These are phyloP conservation scores for Verticillium zaregamsianum DNA, from an alignment of 2,329 filamentous ascomycete genomes.

Conservation along the genomic window DNA sequence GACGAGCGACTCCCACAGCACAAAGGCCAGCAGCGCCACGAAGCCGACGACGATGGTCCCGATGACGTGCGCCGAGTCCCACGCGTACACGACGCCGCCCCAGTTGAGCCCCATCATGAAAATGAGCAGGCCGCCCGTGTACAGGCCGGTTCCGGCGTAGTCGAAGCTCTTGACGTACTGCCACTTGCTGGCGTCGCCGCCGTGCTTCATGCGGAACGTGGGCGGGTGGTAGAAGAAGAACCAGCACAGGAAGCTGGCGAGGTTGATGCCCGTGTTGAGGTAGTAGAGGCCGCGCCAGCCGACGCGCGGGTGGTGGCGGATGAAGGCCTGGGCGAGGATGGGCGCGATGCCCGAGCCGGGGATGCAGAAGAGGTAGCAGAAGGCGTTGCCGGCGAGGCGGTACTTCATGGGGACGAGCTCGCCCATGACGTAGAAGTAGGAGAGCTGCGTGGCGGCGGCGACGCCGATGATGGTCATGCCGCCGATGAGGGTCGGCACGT, in stretches of 20 bases:
- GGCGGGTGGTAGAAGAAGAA: slow-evolving; percentile 29
- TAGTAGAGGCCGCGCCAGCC: slow-evolving; percentile 25
- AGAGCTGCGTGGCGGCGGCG: slow-evolving; percentile 29
- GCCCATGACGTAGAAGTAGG: slow-evolving; percentile 29
- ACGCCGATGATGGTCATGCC: slow-evolving; percentile 31
- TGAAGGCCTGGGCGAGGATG: slow-evolving; percentile 20
- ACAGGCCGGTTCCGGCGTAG: slow-evolving; percentile 25
- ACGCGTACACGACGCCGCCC: slow-evolving; percentile 25
- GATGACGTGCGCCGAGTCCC: slow-evolving; percentile 25
- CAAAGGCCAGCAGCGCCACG: slow-evolving; percentile 17
- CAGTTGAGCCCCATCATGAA: slow-evolving; percentile 26
- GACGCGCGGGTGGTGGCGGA: slow-evolving; percentile 17
- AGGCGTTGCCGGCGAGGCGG: slow-evolving; percentile 24
- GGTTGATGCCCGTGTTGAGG: slow-evolving; percentile 23
- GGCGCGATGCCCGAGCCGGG: slow-evolving; percentile 23
- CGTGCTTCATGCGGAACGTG: slow-evolving; percentile 24
- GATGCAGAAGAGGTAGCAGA: slow-evolving; percentile 26
- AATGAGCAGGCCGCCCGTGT: slow-evolving; percentile 22
- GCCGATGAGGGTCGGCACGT: slow-evolving; percentile 29
- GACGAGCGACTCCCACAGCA: slow-evolving; percentile 20
- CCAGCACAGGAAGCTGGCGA: slow-evolving; percentile 20
- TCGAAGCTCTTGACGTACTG: slow-evolving; percentile 24
- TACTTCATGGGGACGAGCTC: slow-evolving; percentile 34
- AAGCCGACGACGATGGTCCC: slow-evolving; percentile 22
- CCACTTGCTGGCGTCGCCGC: slow-evolving; percentile 16